Evolutionary conservation across 2,329 filamentous ascomycete species (phyloP).

Genomic region (Cordyceps cateniannulata): DNA sequence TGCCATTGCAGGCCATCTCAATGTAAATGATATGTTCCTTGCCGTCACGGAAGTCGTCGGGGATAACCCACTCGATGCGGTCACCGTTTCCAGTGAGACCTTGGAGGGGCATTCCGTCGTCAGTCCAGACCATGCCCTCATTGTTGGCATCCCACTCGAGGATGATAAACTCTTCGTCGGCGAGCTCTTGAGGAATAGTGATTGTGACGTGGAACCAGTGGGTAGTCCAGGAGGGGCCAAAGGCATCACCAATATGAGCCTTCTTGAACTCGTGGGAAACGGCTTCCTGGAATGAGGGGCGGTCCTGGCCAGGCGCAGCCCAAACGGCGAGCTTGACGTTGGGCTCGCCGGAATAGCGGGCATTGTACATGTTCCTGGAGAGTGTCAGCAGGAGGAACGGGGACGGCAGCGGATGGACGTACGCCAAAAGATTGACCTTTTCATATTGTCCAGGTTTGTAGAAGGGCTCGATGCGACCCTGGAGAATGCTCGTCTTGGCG

Average conservation of each 20-base stretch:
- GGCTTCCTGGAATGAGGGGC: constrained; percentile 84
- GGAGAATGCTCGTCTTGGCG: constrained; percentile 79
- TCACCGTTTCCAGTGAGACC: constrained; percentile 88
- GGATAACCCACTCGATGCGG: constrained; percentile 84
- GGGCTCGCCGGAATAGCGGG: constrained; percentile 54
- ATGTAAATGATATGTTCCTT: constrained; percentile 87
- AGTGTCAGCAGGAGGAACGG: constrained; percentile 16
- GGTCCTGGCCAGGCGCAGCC: constrained; percentile 69
- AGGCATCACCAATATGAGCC: constrained; percentile 68
- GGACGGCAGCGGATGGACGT: constrained; percentile 24
- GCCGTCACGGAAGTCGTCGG: constrained; percentile 73
- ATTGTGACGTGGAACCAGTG: constrained; percentile 92
- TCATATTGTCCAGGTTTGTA: constrained; percentile 73
- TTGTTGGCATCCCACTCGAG: constrained; percentile 95
- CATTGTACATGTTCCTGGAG: constrained; percentile 33
- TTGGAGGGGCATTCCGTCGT: constrained; percentile 84
- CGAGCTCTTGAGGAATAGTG: constrained; percentile 66
- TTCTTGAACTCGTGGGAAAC: constrained; percentile 66
- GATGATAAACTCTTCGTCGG: constrained; percentile 75
- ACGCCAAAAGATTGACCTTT: constrained; percentile 66
- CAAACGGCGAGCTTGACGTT: constrained; percentile 82
- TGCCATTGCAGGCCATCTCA: constrained; percentile 97
- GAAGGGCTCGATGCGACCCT: constrained; percentile 75
- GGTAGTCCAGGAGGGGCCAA: constrained; percentile 94
- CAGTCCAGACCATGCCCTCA: constrained; percentile 90